These are phyloP conservation scores for Scenedesmus sp. DNA, from an alignment of 163 green algal genomes.

Conservation along the genomic window DNA sequence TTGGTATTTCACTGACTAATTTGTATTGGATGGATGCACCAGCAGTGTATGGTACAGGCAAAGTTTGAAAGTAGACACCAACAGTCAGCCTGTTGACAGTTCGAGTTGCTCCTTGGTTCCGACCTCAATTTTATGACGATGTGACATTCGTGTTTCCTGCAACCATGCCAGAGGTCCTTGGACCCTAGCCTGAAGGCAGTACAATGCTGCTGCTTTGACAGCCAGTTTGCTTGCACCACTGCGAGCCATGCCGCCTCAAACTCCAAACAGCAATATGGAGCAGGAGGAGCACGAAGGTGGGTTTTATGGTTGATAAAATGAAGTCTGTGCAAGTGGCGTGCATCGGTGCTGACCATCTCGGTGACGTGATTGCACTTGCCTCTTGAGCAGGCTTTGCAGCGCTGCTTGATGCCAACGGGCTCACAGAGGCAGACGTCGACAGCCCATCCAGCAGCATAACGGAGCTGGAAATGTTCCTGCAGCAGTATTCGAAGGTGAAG, in stretches of 20 bases:
- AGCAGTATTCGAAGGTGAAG: conserved; percentile 65
- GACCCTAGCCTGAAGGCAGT: neutral
- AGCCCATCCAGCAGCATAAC: conserved; percentile 41
- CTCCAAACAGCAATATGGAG: neutral
- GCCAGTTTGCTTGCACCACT: neutral
- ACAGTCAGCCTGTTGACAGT: no score
- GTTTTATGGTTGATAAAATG: neutral
- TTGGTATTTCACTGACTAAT: no score
- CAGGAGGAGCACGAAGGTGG: neutral
- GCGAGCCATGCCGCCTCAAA: neutral
- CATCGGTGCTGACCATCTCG: neutral
- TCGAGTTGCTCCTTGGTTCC: no score
- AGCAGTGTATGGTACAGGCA: no score
- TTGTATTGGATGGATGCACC: no score
- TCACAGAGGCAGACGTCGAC: conserved; percentile 54
- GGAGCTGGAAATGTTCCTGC: conserved; percentile 76
- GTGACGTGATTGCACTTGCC: neutral
- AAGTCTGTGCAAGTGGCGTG: no score
- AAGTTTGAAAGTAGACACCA: no score
- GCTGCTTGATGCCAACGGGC: conserved; percentile 69
- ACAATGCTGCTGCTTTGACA: neutral
- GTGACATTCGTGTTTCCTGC: no score
- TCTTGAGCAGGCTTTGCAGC: conserved; percentile 58
- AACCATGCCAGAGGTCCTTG: no score
- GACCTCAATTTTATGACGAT: no score